Evolutionary conservation across 2,329 filamentous ascomycete genomes (phyloP).

Genomic region (Lecanicillium sp.): DNA sequence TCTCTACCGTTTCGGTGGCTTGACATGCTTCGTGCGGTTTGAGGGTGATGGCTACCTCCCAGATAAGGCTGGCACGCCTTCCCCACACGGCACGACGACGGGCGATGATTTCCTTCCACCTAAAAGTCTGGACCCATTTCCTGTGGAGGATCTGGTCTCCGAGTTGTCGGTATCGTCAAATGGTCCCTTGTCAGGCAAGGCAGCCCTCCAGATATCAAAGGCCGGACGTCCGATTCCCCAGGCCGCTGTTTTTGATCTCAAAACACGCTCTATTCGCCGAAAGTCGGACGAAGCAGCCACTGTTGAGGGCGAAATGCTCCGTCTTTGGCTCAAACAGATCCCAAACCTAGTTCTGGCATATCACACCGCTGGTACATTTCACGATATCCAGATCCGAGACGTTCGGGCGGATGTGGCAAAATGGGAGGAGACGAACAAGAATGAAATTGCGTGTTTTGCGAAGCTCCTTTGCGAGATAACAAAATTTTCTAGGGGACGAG

Average conservation of each 20-base stretch:
- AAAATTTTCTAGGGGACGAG: conserved; percentile 8
- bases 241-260: conserved; percentile 26
- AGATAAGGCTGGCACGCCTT: conserved; percentile 1
- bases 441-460: conserved; percentile 15
- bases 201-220: conserved; percentile 6
- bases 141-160: conserved; percentile 1
- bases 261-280: conserved; percentile 22
- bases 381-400: conserved; percentile 21
- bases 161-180: conserved; percentile 2
- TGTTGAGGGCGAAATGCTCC: conserved; percentile 23
- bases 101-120: neutral
- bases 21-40: conserved; percentile 38
- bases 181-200: conserved; percentile 1
- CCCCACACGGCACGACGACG: neutral
- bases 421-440: conserved; percentile 23
- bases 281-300: conserved; percentile 13
- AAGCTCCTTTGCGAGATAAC: conserved; percentile 15
- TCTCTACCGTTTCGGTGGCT: conserved; percentile 45
- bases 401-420: conserved; percentile 14
- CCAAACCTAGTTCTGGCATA: conserved; percentile 26
- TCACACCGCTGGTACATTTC: conserved; percentile 23
- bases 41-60: conserved; percentile 48
- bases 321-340: conserved; percentile 27
- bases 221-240: conserved; percentile 19
- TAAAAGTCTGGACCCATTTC: too few species aligned